These are phyloP conservation scores for Myrica gale DNA, from an alignment of 306 rosid species.

Conservation along the genomic window DNA sequence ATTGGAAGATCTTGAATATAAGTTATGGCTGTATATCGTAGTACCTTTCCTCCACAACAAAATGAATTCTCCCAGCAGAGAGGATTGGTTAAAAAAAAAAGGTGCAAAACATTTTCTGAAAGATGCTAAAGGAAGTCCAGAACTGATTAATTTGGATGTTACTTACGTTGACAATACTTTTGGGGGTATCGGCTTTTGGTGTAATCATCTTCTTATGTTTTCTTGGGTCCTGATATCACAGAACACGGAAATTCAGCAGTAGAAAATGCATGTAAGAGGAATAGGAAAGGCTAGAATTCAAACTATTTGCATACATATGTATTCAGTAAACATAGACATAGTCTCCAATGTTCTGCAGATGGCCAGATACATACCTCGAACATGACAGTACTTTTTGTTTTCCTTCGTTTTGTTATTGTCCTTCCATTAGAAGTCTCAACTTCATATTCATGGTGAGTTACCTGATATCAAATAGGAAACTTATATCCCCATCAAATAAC, in stretches of 20 bases:
- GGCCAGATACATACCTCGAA: slow-evolving; percentile 62
- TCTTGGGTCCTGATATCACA: slow-evolving; percentile 65
- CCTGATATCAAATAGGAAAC: slow-evolving; percentile 40
- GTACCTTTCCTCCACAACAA: background rate
- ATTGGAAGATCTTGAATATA: background rate
- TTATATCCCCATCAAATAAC: background rate
- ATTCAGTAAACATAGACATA: slow-evolving; percentile 8
- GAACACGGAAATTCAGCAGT: slow-evolving; percentile 28
- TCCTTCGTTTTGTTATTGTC: slow-evolving; percentile 80
- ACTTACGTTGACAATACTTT: slow-evolving; percentile 66
- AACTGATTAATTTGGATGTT: slow-evolving; percentile 23
- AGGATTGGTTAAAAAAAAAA: background rate
- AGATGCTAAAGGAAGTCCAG: background rate
- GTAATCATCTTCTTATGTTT: slow-evolving; percentile 58
- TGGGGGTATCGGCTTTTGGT: slow-evolving; percentile 66
- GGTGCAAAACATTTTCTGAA: background rate
- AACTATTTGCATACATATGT: slow-evolving; percentile 18
- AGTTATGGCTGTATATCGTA: background rate
- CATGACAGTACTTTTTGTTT: slow-evolving; percentile 90
- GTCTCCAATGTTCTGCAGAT: slow-evolving; percentile 20
- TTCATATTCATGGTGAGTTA: slow-evolving; percentile 88
- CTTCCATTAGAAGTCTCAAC: slow-evolving; percentile 95
- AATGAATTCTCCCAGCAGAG: background rate
- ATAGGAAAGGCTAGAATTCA: slow-evolving; percentile 19
- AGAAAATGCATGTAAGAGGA: slow-evolving; percentile 16